Evolutionary conservation across 1,139 yeast species (phyloP).

Genomic region (Nakaseomyces bracarensis): DNA sequence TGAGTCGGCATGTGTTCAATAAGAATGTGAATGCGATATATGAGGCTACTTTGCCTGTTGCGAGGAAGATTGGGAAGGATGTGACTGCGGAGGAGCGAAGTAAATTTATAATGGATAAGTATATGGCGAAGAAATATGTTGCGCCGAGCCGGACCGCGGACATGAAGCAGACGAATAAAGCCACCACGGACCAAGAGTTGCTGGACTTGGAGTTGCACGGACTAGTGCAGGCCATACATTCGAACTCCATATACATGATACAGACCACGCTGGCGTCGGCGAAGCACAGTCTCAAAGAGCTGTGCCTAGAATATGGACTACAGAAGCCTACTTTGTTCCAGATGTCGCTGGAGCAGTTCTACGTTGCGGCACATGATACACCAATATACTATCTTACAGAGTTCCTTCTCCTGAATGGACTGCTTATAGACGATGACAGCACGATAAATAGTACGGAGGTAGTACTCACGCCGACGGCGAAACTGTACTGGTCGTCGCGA

Average conservation of each 20-base stretch:
- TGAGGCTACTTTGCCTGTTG: conserved; percentile 38
- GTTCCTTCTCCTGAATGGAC: conserved; percentile 59
- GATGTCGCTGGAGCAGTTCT: conserved; percentile 48
- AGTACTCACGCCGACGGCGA: conserved; percentile 14
- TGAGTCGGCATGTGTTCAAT: conserved; percentile 53
- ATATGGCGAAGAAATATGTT: conserved; percentile 37
- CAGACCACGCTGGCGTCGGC: conserved; percentile 44
- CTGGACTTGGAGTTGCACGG: conserved; percentile 9
- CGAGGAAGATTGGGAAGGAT: conserved; percentile 23
- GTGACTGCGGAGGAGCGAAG: conserved; percentile 33
- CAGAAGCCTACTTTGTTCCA: conserved; percentile 45
- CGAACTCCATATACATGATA: conserved; percentile 41
- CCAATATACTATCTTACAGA: conserved; percentile 65
- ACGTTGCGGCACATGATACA: conserved; percentile 21
- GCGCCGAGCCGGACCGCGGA: conserved; percentile 11
- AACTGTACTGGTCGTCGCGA: conserved; percentile 44
- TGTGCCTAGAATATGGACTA: conserved; percentile 11
- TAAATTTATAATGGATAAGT: conserved; percentile 46
- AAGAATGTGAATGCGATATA: conserved; percentile 52
- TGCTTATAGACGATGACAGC: conserved; percentile 24
- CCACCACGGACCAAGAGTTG: background rate
- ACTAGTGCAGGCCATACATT: conserved; percentile 40
- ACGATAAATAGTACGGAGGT: conserved; percentile 9
- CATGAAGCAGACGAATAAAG: conserved; percentile 1
- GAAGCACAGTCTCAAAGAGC: conserved; percentile 34